Evolutionary conservation across 257 asterid species (phyloP).

Genomic region (Scutellaria galericulata): DNA sequence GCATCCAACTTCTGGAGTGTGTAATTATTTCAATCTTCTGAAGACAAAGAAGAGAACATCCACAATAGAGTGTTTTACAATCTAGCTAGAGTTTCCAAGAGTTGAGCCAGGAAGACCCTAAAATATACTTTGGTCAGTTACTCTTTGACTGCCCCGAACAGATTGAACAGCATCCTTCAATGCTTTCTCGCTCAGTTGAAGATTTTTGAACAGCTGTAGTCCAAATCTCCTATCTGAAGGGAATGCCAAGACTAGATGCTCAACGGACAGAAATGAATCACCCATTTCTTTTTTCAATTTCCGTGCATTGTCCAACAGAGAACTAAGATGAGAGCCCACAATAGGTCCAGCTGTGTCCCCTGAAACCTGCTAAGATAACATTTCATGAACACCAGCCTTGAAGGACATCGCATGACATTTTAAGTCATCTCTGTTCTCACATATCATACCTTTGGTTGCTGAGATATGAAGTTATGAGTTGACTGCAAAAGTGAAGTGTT

Average conservation of each 20-base stretch:
- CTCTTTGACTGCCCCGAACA: constrained; percentile 92
- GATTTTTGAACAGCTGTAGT: constrained; percentile 59
- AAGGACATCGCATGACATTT: not conserved
- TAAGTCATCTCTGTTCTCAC: constrained; percentile 11
- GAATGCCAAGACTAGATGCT: constrained; percentile 85
- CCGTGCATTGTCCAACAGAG: constrained; percentile 76
- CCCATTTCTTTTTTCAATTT: constrained; percentile 77
- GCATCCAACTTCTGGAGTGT: not conserved
- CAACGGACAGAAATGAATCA: constrained; percentile 90
- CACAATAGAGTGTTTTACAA: constrained; percentile 5
- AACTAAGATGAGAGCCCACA: constrained; percentile 67
- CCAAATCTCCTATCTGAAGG: constrained; percentile 83
- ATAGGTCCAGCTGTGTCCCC: constrained; percentile 81
- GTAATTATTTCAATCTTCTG: not conserved
- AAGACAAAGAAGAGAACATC: not conserved
- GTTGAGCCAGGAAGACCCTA: not conserved
- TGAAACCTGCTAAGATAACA: constrained; percentile 58
- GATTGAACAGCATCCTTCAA: constrained; percentile 86
- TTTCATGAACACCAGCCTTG: not conserved
- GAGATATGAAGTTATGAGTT: constrained; percentile 71
- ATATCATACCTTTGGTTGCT: constrained; percentile 72
- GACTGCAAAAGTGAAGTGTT: constrained; percentile 76
- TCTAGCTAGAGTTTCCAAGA: not conserved
- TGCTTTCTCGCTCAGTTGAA: constrained; percentile 66
- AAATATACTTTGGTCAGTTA: constrained; percentile 80